Evolutionary conservation across 768 basidiomycete genomes (phyloP).

Genomic region (Russula sp.): DNA sequence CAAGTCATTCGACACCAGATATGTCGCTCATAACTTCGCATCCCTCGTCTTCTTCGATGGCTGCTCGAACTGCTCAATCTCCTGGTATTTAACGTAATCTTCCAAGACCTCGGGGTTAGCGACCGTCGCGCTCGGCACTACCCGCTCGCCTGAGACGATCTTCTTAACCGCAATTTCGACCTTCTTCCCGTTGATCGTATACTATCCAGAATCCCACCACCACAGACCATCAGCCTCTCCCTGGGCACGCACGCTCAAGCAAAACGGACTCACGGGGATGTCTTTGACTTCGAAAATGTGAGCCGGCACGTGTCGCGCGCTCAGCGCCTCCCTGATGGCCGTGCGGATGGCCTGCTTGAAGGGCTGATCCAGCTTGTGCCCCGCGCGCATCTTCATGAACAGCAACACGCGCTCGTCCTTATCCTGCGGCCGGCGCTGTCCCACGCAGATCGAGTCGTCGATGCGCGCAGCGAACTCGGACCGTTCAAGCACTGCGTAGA

Average conservation of each 20-base stretch:
- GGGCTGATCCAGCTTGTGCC: constrained; percentile 37
- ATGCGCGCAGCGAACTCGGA: constrained; percentile 40
- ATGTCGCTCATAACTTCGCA: not conserved
- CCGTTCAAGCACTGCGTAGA: constrained; percentile 64
- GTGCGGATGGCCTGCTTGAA: constrained; percentile 47
- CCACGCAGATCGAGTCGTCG: constrained; percentile 70
- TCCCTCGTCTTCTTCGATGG: not conserved
- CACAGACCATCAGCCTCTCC: not conserved
- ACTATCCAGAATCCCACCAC: constrained; percentile 35
- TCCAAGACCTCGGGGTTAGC: constrained; percentile 64
- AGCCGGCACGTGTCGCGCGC: constrained; percentile 69
- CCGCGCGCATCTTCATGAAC: constrained; percentile 61
- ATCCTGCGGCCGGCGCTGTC: constrained; percentile 51
- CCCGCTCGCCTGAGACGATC: constrained; percentile 59
- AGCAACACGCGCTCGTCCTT: constrained; percentile 70
- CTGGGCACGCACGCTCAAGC: not conserved
- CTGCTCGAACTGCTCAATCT: constrained; percentile 37
- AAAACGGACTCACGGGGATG: constrained; percentile 51
- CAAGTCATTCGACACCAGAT: not conserved
- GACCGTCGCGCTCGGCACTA: constrained; percentile 68
- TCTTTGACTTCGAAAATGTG: constrained; percentile 58
- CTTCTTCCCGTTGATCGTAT: constrained; percentile 73
- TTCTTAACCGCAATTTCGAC: constrained; percentile 78
- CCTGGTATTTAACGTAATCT: constrained; percentile 56
- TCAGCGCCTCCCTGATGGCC: constrained; percentile 54